Evolutionary conservation across 2,329 filamentous ascomycete species (phyloP).

Genomic region (Nectriaceae sp.): DNA sequence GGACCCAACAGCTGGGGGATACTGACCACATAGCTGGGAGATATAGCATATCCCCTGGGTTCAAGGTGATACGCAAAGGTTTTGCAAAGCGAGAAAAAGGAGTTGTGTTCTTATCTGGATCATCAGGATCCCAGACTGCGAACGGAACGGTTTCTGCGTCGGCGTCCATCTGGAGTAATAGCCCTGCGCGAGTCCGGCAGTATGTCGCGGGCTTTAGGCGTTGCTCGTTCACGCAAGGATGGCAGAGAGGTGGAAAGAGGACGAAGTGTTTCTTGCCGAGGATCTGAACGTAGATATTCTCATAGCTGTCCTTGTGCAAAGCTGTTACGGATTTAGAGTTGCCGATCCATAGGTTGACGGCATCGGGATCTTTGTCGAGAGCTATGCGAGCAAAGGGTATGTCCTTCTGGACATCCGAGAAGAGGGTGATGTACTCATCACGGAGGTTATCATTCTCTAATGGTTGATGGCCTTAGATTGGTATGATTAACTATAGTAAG

Average conservation of each 20-base stretch:
- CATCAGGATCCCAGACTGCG: constrained; percentile 74
- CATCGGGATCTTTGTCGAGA: constrained; percentile 66
- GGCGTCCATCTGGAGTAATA: constrained; percentile 39
- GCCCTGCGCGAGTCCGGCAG: constrained; percentile 31
- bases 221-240: constrained; percentile 68
- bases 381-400: constrained; percentile 76
- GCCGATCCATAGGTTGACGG: constrained; percentile 82
- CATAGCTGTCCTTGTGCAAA: constrained; percentile 81
- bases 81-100: constrained; percentile 59
- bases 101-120: constrained; percentile 50
- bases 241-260: constrained; percentile 70
- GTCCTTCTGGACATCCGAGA: constrained; percentile 60
- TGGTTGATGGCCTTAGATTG: background rate
- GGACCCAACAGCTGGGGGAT: background rate
- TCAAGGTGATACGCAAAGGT: constrained; percentile 67
- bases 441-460: constrained; percentile 80
- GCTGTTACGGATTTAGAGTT: constrained; percentile 70
- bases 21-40: constrained; percentile 76
- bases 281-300: constrained; percentile 82
- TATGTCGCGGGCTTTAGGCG: constrained; percentile 62
- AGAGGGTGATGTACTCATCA: constrained; percentile 68
- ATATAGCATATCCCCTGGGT: constrained; percentile 79
- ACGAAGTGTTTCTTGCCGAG: constrained; percentile 74
- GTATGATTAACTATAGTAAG: background rate
- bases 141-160: constrained; percentile 57